Base-by-base conservation (phyloP, 2,329 filamentous ascomycete species). In the Emericellopsis atlantica region DNA sequence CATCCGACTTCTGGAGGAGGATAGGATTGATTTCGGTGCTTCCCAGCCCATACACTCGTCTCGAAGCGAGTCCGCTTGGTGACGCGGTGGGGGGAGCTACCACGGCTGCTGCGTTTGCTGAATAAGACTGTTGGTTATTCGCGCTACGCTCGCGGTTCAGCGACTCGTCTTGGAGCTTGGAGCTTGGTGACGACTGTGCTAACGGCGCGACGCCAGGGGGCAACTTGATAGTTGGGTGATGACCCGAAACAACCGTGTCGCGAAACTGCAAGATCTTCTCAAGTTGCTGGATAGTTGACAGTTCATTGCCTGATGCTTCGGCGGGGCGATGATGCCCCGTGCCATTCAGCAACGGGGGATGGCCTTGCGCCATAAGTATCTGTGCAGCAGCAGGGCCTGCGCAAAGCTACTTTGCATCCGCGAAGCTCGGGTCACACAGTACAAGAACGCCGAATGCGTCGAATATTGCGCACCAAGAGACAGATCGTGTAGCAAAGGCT, bases 1-100 rank as follows among this genome's bases (percentile, higher is more conserved):
- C 79, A 55, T 87, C 83, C 50, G 88, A 89, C 61, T 95, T 95
- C 55, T 85, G 81, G 59, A 93, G 71, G 50, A 93, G 71, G 45
- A 93, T 79, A 39, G 87, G 85, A 58, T 93, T 78, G 63, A 92
- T 84, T 59, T 81, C 79, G 45, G 79, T 76, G 48, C 71, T 74
- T 44, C 65, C 62, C 49, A 71, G 61, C 52, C 64, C 69, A 45
- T 62, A 63, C 51, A 55, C 62, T 48, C 55, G 58, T 50, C 59
- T 50, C 46, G 60, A 51, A 52, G 32, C n/a, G 18, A 21, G n/a
- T 15, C 18, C n/a, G 7, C 8, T 9, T 4, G 32, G 32, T 15
- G 32, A 15, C 8, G 32, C 18, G n/a, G 32, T 21, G n/a, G 32
- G 9, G n/a, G 9, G 32, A 15, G n/a, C 18, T 15, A 15, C 32